A percentile compares a stretch with the other conserved stretches of the same genome.
Conservation (phyloP, 2,329 filamentous ascomycete species). For the Simplicillium aogashimaense region DNA sequence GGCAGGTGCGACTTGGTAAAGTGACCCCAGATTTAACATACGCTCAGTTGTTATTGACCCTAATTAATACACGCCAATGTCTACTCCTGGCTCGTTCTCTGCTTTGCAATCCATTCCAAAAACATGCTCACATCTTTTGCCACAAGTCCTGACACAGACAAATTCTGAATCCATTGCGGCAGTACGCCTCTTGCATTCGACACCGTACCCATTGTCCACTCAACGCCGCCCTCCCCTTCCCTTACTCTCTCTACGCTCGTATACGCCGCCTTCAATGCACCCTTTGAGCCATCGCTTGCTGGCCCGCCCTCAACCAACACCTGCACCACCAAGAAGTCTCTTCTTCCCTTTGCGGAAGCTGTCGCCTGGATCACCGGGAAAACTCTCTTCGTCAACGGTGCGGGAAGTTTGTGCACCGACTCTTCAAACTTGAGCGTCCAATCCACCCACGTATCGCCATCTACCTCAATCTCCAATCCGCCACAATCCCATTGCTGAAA, state of each 20-base stretch:
- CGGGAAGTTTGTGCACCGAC: slow-evolving; percentile 54
- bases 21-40: too few relatives aligned
- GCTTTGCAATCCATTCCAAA: slow-evolving; percentile 46
- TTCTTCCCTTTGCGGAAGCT: slow-evolving; percentile 23
- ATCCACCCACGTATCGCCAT: slow-evolving; percentile 30
- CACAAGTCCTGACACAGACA: slow-evolving; percentile 51
- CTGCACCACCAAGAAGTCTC: slow-evolving; percentile 48
- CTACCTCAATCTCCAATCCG: slow-evolving; percentile 26
- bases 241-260: slow-evolving; percentile 50
- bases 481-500: slow-evolving; percentile 35
- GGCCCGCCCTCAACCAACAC: slow-evolving; percentile 32
- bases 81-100: slow-evolving; percentile 21
- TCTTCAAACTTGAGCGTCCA: slow-evolving; percentile 46
- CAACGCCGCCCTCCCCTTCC: slow-evolving; percentile 28
- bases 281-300: slow-evolving; percentile 30
- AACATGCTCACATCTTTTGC: slow-evolving; percentile 65
- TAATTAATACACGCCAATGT: too few relatives aligned
- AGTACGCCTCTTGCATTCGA: slow-evolving; percentile 60
- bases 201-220: slow-evolving; percentile 72
- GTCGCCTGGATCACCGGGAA: slow-evolving; percentile 60
- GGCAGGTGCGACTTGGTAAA: too few relatives aligned
- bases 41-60: too few relatives aligned
- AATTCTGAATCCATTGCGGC: slow-evolving; percentile 56
- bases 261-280: slow-evolving; percentile 48
- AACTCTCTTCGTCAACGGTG: slow-evolving; percentile 50